Percentiles rank a stretch among this genome's conserved stretches.
These are phyloP conservation scores for Geoglossum glabrum DNA, from an alignment of 495 filamentous ascomycete species.

Conservation along the genomic window DNA sequence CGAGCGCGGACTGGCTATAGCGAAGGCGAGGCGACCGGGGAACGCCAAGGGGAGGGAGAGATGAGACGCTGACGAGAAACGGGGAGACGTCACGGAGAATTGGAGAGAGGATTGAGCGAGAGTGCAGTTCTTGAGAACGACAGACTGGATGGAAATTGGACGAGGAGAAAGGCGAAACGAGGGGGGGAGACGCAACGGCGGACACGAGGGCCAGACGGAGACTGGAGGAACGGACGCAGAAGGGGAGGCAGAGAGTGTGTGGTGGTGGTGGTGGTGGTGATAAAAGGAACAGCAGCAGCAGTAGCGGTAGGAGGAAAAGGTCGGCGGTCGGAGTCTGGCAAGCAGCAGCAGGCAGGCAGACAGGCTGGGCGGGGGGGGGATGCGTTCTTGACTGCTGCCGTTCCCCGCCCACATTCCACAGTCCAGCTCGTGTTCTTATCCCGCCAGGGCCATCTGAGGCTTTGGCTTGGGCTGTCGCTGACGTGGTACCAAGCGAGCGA, in stretches of 20 bases:
- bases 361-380: slow-evolving; percentile 4
- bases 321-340: too few species aligned
- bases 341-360: background rate
- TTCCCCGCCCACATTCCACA: background rate
- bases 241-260: background rate
- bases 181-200: slow-evolving; percentile 10
- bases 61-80: slow-evolving; percentile 3
- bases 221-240: background rate
- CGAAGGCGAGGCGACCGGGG: background rate
- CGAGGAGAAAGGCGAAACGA: slow-evolving; percentile 7
- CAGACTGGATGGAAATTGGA: slow-evolving; percentile 1
- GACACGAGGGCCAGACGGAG: background rate
- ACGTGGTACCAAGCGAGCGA: background rate
- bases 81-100: too few species aligned
- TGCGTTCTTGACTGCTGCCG: background rate
- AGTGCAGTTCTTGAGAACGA: slow-evolving; percentile 5
- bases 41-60: background rate
- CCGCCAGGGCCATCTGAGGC: background rate
- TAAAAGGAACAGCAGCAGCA: too few species aligned
- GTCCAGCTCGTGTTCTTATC: background rate
- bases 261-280: too few species aligned
- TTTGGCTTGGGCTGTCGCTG: background rate
- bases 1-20: too few species aligned
- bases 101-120: slow-evolving; percentile 7
- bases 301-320: too few species aligned